Conservation (phyloP, 345 rosid genomes). For the Microthlaspi erraticum region DNA sequence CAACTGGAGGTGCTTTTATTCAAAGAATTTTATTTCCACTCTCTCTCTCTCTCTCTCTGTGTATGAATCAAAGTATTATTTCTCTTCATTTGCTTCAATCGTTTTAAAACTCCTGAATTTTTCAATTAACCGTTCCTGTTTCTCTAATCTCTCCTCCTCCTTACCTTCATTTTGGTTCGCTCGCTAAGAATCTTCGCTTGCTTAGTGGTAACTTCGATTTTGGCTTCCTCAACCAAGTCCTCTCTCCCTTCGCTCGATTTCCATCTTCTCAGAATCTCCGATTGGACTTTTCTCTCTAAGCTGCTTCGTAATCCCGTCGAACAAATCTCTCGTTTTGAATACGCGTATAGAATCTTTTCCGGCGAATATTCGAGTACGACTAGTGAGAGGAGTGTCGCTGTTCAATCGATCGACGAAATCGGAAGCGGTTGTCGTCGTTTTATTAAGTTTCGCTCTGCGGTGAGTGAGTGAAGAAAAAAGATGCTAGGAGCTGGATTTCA, state of each 20-base stretch:
- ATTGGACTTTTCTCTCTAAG: conserved; percentile 4
- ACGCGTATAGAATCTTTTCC: background rate
- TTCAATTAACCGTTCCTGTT: background rate
- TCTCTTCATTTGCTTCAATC: conserved; percentile 23
- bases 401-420: conserved; percentile 7
- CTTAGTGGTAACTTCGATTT: background rate
- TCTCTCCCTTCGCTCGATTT: background rate
- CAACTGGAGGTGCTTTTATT: background rate
- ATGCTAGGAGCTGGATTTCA: conserved; percentile 64
- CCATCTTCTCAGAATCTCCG: conserved; percentile 22
- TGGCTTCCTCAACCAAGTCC: background rate
- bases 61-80: conserved; percentile 9
- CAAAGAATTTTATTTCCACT: conserved; percentile 4
- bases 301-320: background rate
- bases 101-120: conserved; percentile 12
- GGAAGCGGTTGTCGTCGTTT: background rate
- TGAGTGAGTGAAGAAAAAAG: conserved; percentile 9
- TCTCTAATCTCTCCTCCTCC: background rate
- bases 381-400: conserved; percentile 2
- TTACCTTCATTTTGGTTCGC: background rate
- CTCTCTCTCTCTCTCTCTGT: background rate
- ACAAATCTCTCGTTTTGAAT: background rate
- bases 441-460: background rate
- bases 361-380: background rate
- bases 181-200: background rate